Base-by-base conservation (phyloP, 2,329 filamentous ascomycete species). In the Coniochaeta ligniaria region DNA sequence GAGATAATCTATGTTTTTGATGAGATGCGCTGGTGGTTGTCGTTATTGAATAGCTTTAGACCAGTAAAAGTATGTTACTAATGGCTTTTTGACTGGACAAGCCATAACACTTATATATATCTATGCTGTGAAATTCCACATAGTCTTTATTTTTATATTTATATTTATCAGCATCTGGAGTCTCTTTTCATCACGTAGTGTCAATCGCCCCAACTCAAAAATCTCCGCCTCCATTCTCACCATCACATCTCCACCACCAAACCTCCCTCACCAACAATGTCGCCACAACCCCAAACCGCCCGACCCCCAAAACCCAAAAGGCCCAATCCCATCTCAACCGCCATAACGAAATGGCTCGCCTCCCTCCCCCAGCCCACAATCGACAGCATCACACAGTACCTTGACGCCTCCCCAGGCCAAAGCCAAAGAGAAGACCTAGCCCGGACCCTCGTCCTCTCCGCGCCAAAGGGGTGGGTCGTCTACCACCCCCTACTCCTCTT, bases 401-500 rank as follows among this genome's bases (percentile, higher is more conserved):
- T 5, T 12, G n/a, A n/a, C n/a, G n/a, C n/a, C n/a, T n/a, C n/a
- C n/a, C n/a, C n/a, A n/a, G n/a, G n/a, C n/a, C n/a, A n/a, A n/a
- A 38, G 35, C 35, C 17, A 22, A 28, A n/a, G 45, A 50, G 8
- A 20, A n/a, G 45, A 50, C 20, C 4, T 50, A 14, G 11, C 2
- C 20, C 17, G 14, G 45, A 12, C 5, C 4, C 73, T 83, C 11
- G 50, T 80, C 22, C 67, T 65, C 12, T 69, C 73, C 47, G 76
- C 79, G 2, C 84, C 85, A 0, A 85, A 82, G 65, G 74, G 84
- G 63, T 88, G 83, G 78, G 80, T 80, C 0, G 74, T 82, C 14
- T 88, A 88, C 66, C 80, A 82, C 60, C 84, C 85, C 11, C 83
- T 88, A 79, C 78, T 80, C 5, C 75, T 88, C 17, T 76, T 88